Conservation (phyloP, 495 filamentous ascomycete species). For the Xylaria grammica region DNA sequence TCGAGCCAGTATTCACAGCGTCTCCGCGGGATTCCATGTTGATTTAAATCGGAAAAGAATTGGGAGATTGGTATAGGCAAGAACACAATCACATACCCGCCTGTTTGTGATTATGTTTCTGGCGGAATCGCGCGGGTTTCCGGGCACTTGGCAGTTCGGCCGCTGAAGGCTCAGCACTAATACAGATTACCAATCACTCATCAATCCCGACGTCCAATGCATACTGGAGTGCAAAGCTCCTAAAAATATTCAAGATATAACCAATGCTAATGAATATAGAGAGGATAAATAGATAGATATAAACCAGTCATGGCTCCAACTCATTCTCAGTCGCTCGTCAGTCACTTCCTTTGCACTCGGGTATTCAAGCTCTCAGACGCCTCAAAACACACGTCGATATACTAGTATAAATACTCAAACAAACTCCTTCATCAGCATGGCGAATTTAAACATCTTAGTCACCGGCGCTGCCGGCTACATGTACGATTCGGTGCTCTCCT, state of each 20-base stretch:
- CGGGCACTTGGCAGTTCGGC: not conserved
- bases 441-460: constrained; percentile 36
- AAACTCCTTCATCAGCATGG: not conserved
- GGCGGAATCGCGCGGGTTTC: constrained; percentile 18
- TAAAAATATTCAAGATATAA: not conserved
- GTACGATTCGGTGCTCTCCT: constrained; percentile 29
- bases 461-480: constrained; percentile 43
- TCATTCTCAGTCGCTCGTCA: not conserved
- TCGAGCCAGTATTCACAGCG: constrained; percentile 7
- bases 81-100: not conserved
- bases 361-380: not conserved
- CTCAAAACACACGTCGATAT: not conserved
- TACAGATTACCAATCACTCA: not conserved
- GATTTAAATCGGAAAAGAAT: not conserved
- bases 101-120: not conserved
- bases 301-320: not conserved
- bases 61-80: not conserved
- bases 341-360: not conserved
- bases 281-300: not conserved
- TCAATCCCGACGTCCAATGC: not conserved
- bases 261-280: not conserved
- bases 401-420: not conserved
- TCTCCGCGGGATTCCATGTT: constrained; percentile 19
- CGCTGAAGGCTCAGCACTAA: not conserved
- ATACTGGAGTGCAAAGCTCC: not conserved